Base-by-base conservation (phyloP, 495 filamentous ascomycete genomes). In the Aspergillus sclerotioniger region DNA sequence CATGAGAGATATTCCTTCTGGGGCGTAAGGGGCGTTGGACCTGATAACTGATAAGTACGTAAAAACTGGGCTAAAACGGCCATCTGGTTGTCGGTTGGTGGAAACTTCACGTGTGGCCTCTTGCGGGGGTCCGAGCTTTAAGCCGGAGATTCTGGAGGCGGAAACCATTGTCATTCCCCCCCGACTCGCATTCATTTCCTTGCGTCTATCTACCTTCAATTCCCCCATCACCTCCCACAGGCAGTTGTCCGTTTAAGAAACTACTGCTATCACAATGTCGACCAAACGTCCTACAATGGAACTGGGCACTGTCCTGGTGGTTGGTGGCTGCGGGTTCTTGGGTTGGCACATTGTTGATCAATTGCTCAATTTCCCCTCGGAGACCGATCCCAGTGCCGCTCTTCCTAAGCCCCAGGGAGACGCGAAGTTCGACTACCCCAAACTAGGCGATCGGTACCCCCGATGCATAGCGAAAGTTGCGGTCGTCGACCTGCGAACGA, bases 401-500 rank as follows among this genome's bases (percentile, higher is more conserved):
- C 66, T 77, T 4, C 73, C 74, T 3, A 76, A 76, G 58, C 62
- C 71, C 6, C 52, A 69, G 33, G 71, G 67, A 48, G 71, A 78
- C 59, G 56, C 63, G 17, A 70, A 71, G 48, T 80, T 80, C 61
- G 68, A 76, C 8, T 74, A 67, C 54, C 76, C 76, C 16, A 61
- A 62, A 31, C 64, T 80, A 32, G 63, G 62, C 44, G 73, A 67
- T 7, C 71, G 77, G 1, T 80, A 75, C 58, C 77, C 77, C 0
- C 46, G 54, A 21, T 75, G 77, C 62, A 71, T 80, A 44, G 71
- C 83, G 55, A 77, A 79, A 35, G 80, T 98, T 25, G 87, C 86
- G 21, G 91, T 96, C n/a, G 80, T 98, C 63, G 94, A 99, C 68
- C 81, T 98, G 54, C 85, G 79, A 63, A 92, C 89, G 50, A 80